These are phyloP conservation scores for Castanospermum australe DNA, from an alignment of 306 rosid species.

Conservation along the genomic window DNA sequence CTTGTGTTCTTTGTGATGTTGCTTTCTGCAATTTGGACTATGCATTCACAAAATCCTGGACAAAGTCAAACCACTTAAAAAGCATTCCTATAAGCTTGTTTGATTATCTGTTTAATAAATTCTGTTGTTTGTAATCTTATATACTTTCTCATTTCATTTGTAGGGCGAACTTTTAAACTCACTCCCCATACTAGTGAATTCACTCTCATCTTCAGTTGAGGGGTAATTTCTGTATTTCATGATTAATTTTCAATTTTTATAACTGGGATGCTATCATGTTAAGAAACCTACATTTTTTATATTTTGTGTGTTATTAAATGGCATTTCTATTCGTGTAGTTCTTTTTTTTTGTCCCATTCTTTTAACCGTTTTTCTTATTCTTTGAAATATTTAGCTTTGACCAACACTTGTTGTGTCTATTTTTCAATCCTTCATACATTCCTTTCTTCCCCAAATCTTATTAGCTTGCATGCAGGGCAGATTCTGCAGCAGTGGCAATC, in stretches of 20 bases:
- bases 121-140: background rate
- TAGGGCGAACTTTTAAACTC: constrained; percentile 78
- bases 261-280: constrained; percentile 5
- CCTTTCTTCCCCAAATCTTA: constrained; percentile 33
- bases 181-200: constrained; percentile 67
- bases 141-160: constrained; percentile 34
- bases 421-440: background rate
- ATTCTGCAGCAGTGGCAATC: constrained; percentile 91
- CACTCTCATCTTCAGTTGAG: constrained; percentile 61
- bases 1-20: constrained; percentile 8
- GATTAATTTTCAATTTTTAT: background rate
- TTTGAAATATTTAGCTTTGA: background rate
- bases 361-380: constrained; percentile 3
- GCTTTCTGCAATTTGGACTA: constrained; percentile 1
- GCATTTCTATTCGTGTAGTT: background rate
- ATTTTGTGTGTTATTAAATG: background rate
- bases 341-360: background rate
- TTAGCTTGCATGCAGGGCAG: constrained; percentile 70
- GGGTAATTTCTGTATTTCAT: constrained; percentile 51
- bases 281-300: background rate
- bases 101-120: background rate
- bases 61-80: constrained; percentile 19
- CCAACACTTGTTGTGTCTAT: background rate
- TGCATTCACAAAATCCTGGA: constrained; percentile 8
- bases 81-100: background rate